Conservation (phyloP, 2,329 filamentous ascomycete species). For the Grosmannia penicillata region DNA sequence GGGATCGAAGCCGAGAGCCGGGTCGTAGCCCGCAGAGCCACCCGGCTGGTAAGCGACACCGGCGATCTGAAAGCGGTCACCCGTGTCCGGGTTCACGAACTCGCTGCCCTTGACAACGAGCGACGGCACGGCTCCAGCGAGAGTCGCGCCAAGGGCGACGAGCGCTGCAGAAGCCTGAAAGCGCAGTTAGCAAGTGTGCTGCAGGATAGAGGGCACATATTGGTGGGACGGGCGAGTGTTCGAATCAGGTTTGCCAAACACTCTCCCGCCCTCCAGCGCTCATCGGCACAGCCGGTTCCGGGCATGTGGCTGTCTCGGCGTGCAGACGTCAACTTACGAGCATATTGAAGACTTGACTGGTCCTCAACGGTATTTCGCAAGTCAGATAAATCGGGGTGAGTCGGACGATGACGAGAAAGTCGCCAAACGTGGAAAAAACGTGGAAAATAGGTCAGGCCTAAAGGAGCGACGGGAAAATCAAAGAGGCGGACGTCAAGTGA, state of each 20-base stretch:
- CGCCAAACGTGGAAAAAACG: no score
- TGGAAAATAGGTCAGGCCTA: no score
- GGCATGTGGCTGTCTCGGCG: no score
- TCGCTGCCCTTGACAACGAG: conserved; percentile 41
- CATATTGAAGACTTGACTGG: no score
- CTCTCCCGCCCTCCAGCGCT: no score
- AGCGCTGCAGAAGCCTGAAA: conserved; percentile 27
- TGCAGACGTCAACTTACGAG: no score
- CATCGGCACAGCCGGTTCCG: no score
- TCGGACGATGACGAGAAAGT: no score
- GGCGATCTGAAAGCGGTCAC: conserved; percentile 49
- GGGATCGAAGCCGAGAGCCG: conserved; percentile 37
- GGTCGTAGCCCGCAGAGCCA: conserved; percentile 47
- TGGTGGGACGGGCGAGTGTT: neutral
- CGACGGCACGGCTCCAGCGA: conserved; percentile 40
- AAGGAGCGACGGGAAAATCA: no score
- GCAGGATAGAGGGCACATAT: neutral
- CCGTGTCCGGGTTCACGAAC: conserved; percentile 44
- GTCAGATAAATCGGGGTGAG: no score
- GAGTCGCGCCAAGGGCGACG: conserved; percentile 35
- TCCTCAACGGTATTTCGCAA: no score
- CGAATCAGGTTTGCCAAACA: neutral
- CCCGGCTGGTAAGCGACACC: conserved; percentile 58
- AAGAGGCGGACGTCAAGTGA: no score
- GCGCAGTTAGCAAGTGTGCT: neutral